phyloP scores from a whole-genome alignment of 371 early-diverging fungal species.

The Apophysomyces sp. region DNA sequence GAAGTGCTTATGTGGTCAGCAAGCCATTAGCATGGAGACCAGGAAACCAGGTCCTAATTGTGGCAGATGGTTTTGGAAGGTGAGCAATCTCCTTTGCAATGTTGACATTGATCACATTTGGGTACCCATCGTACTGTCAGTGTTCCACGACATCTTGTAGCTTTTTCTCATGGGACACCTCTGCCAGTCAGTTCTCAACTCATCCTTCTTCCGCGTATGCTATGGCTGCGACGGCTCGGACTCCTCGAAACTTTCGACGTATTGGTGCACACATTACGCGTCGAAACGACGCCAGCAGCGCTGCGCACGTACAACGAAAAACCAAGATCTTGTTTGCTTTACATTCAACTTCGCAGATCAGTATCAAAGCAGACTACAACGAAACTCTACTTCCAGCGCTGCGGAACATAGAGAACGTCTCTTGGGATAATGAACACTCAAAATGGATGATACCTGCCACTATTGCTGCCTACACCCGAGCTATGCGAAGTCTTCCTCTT shows the following conservation, averaged over 20 bases:
- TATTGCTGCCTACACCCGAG: constrained; percentile 13
- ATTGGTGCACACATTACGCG: background rate
- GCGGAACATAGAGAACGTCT: constrained; percentile 11
- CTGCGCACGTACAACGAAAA: background rate
- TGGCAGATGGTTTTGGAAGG: constrained; percentile 40
- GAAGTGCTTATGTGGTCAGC: background rate
- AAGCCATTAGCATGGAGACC: constrained; percentile 1
- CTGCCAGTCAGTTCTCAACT: constrained; percentile 13
- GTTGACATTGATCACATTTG: background rate
- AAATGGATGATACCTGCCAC: constrained; percentile 32
- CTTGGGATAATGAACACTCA: constrained; percentile 3
- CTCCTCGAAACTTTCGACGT: background rate
- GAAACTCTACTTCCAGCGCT: constrained; percentile 23
- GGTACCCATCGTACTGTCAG: constrained; percentile 9
- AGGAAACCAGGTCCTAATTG: constrained; percentile 8
- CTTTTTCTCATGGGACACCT: constrained; percentile 39
- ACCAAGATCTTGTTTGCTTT: constrained; percentile 19
- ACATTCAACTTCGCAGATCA: constrained; percentile 14
- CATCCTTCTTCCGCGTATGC: constrained; percentile 24
- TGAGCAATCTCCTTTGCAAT: constrained; percentile 1
- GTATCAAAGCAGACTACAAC: constrained; percentile 14
- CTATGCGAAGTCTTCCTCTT: constrained; percentile 13
- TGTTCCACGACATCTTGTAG: constrained; percentile 26
- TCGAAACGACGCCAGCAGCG: background rate
- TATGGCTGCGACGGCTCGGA: background rate